Conservation (phyloP, 169 alveolate genomes). For the Pseudocohnilembus persalinus region DNA sequence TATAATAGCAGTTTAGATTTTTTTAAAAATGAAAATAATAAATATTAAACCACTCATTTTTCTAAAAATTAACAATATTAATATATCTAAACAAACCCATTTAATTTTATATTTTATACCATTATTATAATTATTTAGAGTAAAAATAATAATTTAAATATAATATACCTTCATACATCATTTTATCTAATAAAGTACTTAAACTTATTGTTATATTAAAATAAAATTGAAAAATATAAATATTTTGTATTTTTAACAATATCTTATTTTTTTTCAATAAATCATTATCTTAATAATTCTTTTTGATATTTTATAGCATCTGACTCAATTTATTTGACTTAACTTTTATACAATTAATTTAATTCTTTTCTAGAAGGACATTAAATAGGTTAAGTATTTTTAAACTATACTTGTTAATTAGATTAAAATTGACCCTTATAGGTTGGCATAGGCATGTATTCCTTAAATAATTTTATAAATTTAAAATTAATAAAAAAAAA, state of each 20-base stretch:
- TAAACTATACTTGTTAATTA: not conserved
- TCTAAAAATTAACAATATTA: no score
- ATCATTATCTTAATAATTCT: no score
- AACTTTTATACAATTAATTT: not conserved
- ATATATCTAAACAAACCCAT: no score
- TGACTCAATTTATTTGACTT: no score
- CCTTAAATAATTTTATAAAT: not conserved
- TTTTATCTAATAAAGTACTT: not conserved
- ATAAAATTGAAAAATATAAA: not conserved
- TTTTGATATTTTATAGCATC: no score
- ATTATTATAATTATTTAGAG: no score
- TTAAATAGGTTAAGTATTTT: not conserved
- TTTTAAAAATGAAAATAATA: no score
- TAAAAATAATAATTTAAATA: no score
- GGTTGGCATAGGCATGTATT: not conserved
- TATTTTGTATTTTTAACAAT: not conserved
- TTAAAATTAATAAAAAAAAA: not conserved
- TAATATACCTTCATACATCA: not conserved
- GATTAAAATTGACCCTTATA: constrained; percentile 1
- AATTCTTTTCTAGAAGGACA: constrained; percentile 10
- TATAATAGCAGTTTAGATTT: no score
- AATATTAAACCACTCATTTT: no score
- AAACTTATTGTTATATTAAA: not conserved
- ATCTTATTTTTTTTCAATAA: constrained; percentile 2
- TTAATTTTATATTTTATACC: no score